phyloP scores from a whole-genome alignment of 129 eudicot genomes.

The Saposhnikovia divaricata region DNA sequence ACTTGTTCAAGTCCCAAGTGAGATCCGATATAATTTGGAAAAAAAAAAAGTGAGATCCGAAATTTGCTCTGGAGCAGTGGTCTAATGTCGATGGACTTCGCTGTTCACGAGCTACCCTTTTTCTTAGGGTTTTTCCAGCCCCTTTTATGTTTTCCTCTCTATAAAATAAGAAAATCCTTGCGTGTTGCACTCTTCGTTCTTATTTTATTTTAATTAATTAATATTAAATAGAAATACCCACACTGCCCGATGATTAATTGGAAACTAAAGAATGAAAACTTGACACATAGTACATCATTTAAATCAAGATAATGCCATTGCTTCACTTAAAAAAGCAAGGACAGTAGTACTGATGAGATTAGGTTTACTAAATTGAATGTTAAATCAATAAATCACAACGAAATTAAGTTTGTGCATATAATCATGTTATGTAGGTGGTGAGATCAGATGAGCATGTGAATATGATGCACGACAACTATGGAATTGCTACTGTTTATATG shows the following conservation, averaged over 20 bases:
- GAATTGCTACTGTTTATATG: background rate
- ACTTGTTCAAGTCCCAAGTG: background rate
- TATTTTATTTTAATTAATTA: background rate
- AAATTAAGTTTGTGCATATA: background rate
- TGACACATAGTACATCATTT: background rate
- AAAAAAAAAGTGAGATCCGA: constrained; percentile 14
- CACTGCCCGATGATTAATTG: too few relatives aligned
- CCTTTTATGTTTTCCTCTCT: background rate
- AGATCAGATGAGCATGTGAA: background rate
- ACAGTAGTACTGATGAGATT: background rate
- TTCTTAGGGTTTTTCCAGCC: constrained; percentile 3
- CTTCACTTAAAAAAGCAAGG: background rate
- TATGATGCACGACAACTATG: background rate
- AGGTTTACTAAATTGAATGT: too few relatives aligned
- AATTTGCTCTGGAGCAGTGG: background rate
- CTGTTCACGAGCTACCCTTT: constrained; percentile 2
- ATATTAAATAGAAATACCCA: background rate
- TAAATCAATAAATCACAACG: background rate
- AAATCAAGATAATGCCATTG: background rate
- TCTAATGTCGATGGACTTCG: constrained; percentile 6
- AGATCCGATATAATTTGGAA: too few relatives aligned
- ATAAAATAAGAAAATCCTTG: too few relatives aligned
- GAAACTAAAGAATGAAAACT: too few relatives aligned
- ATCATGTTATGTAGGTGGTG: background rate
- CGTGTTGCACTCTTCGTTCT: background rate